Conservation (phyloP, 2,329 filamentous ascomycete genomes). For the Cladosporium velox region DNA sequence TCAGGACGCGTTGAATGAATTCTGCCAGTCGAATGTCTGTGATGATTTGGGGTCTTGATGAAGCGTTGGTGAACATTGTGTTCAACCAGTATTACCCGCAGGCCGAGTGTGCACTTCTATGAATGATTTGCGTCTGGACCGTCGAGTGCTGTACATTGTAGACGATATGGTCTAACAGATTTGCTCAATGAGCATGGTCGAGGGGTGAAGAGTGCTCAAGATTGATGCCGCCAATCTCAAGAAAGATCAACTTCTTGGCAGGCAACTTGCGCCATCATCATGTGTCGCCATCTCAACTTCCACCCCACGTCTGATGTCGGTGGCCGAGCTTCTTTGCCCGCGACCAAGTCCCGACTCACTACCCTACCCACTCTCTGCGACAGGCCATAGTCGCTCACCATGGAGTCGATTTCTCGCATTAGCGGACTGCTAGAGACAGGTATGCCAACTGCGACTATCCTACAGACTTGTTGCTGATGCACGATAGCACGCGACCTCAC, state of each 20-base stretch:
- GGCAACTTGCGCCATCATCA: not conserved
- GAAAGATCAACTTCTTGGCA: not conserved
- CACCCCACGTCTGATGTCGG: constrained; percentile 6
- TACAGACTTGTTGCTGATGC: constrained; percentile 46
- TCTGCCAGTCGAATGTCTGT: constrained; percentile 37
- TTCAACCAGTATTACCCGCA: not conserved
- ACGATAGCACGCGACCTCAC: constrained; percentile 86
- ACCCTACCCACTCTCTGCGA: not conserved
- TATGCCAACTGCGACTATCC: constrained; percentile 39
- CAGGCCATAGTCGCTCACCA: constrained; percentile 43
- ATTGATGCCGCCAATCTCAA: not conserved
- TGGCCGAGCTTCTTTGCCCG: constrained; percentile 8
- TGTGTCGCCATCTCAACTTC: not conserved
- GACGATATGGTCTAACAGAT: not conserved
- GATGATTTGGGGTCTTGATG: constrained; percentile 1
- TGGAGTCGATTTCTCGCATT: constrained; percentile 96
- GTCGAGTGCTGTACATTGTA: not conserved
- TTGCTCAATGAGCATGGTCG: not conserved
- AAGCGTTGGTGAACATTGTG: not conserved
- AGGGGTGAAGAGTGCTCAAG: not conserved
- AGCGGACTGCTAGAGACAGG: constrained; percentile 93
- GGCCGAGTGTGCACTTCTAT: not conserved
- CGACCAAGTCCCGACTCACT: constrained; percentile 5
- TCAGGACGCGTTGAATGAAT: constrained; percentile 66
- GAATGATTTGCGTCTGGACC: not conserved